phyloP scores from a whole-genome alignment of 2,329 filamentous ascomycete species.

The Colletotrichum echinochloae region DNA sequence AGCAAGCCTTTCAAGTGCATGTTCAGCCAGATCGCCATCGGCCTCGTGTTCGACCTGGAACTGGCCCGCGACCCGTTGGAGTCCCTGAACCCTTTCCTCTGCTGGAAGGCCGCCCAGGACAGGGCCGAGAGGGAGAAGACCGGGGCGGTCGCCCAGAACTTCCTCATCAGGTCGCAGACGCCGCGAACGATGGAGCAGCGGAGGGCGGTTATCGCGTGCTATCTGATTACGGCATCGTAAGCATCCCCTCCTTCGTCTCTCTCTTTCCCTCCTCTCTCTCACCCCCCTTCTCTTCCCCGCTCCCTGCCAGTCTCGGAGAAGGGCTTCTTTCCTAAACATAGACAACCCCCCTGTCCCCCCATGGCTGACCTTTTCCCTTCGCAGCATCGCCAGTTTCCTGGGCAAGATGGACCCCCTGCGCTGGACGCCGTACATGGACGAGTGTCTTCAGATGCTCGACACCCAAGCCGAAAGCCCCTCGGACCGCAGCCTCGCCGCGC shows the following conservation, averaged over 20 bases:
- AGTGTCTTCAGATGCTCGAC: constrained; percentile 59
- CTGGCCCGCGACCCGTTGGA: constrained; percentile 45
- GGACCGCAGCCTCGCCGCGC: constrained; percentile 59
- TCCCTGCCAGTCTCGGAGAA: too few relatives aligned
- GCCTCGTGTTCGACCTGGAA: constrained; percentile 60
- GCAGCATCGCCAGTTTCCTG: constrained; percentile 41
- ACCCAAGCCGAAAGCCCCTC: constrained; percentile 56
- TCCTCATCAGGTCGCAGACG: constrained; percentile 7
- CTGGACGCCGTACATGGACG: constrained; percentile 69
- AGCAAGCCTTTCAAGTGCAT: constrained; percentile 59
- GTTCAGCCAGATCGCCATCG: constrained; percentile 56
- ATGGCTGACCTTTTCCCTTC: neutral
- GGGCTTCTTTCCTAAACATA: too few relatives aligned
- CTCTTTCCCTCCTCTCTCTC: too few relatives aligned
- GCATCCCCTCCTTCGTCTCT: neutral
- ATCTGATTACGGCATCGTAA: constrained; percentile 30
- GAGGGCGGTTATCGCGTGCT: constrained; percentile 41
- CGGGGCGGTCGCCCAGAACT: neutral
- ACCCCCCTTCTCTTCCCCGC: too few relatives aligned
- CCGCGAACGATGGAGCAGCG: constrained; percentile 43
- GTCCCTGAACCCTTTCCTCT: constrained; percentile 30
- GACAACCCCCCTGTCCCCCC: too few relatives aligned
- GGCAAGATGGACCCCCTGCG: constrained; percentile 58
- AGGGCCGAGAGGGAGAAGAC: constrained; percentile 22
- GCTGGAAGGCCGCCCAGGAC: constrained; percentile 36